phyloP scores from a whole-genome alignment of 805 yeast genomes.

The Myxozyma lipomycoides region DNA sequence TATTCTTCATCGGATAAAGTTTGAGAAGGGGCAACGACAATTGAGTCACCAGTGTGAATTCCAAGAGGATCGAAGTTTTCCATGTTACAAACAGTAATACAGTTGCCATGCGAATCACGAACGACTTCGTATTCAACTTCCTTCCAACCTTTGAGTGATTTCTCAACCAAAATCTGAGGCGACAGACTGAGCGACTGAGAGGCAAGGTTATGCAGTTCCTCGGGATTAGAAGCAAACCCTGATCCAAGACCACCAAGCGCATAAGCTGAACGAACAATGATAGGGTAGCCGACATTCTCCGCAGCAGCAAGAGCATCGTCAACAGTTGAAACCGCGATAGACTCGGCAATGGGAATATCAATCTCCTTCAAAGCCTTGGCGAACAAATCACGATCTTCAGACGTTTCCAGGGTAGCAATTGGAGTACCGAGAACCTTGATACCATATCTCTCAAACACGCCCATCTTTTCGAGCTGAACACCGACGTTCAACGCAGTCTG shows the following conservation, averaged over 20 bases:
- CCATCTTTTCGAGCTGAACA: slow-evolving; percentile 90
- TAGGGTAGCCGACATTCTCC: slow-evolving; percentile 82
- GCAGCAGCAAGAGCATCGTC: slow-evolving; percentile 95
- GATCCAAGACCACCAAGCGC: slow-evolving; percentile 98
- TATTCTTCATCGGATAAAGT: slow-evolving; percentile 95
- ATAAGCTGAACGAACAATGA: slow-evolving; percentile 94
- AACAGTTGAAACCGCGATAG: slow-evolving; percentile 89
- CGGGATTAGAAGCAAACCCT: slow-evolving; percentile 83
- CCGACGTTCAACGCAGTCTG: slow-evolving; percentile 97
- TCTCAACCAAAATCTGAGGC: slow-evolving; percentile 91
- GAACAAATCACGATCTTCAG: slow-evolving; percentile 96
- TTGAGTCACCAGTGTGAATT: slow-evolving; percentile 97
- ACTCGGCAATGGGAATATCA: slow-evolving; percentile 93
- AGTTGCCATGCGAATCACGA: slow-evolving; percentile 91
- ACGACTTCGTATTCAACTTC: slow-evolving; percentile 98
- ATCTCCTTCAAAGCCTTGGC: slow-evolving; percentile 94
- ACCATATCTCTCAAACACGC: slow-evolving; percentile 82
- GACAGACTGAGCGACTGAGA: slow-evolving; percentile 84
- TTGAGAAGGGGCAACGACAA: slow-evolving; percentile 98
- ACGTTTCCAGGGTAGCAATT: slow-evolving; percentile 87
- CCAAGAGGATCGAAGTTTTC: slow-evolving; percentile 98
- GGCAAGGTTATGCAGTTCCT: slow-evolving; percentile 80
- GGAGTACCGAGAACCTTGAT: slow-evolving; percentile 98
- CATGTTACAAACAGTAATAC: slow-evolving; percentile 99
- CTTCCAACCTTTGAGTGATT: slow-evolving; percentile 95